Percentiles rank a stretch among this genome's conserved stretches.
phyloP scores from a whole-genome alignment of 129 eudicot genomes.

The Flaveria robusta region DNA sequence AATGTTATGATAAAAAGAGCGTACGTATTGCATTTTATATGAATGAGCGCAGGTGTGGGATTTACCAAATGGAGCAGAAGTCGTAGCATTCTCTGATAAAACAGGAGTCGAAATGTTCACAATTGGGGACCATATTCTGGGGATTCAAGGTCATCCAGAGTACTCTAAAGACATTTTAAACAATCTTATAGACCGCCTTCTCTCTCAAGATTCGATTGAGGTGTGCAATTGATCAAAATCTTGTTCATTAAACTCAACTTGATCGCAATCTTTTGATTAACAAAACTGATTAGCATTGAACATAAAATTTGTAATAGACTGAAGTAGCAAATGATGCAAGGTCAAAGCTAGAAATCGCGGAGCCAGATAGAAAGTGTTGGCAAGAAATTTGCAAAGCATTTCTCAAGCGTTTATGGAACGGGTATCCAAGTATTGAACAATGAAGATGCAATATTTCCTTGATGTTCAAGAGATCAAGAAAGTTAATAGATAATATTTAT shows the following conservation, averaged over 20 bases:
- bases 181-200: slow-evolving; percentile 70
- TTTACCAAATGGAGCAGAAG: slow-evolving; percentile 62
- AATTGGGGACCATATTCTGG: slow-evolving; percentile 58
- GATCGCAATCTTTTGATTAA: not conserved
- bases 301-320: slow-evolving; percentile 31
- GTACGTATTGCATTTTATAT: not conserved
- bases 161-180: slow-evolving; percentile 75
- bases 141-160: slow-evolving; percentile 90
- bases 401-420: slow-evolving; percentile 48
- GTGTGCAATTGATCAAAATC: slow-evolving; percentile 25
- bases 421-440: not conserved
- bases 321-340: slow-evolving; percentile 55
- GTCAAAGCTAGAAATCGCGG: slow-evolving; percentile 41
- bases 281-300: not conserved
- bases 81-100: slow-evolving; percentile 63
- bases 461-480: slow-evolving; percentile 11
- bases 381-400: slow-evolving; percentile 61
- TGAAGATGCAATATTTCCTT: slow-evolving; percentile 13
- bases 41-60: slow-evolving; percentile 48
- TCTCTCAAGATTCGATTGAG: slow-evolving; percentile 45
- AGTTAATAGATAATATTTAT: no score
- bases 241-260: not conserved
- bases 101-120: slow-evolving; percentile 78
- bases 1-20: not conserved
- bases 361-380: slow-evolving; percentile 66